phyloP scores from a whole-genome alignment of 2,329 filamentous ascomycete species.

The Rhytidhysteron rufulum region DNA sequence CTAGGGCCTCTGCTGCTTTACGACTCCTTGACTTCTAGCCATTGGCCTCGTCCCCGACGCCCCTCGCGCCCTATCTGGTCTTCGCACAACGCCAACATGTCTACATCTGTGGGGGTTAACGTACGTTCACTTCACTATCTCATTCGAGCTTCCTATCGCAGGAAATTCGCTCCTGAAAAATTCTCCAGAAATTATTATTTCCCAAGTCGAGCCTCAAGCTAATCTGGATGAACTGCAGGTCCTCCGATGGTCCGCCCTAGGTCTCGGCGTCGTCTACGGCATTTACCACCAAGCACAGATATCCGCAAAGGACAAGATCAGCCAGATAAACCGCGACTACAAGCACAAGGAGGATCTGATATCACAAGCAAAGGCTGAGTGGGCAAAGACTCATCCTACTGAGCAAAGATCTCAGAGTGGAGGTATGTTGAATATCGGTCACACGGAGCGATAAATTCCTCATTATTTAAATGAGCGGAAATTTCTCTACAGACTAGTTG shows the following conservation, averaged over 20 bases:
- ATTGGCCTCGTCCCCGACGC: conserved; percentile 13
- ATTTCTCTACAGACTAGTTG: no score
- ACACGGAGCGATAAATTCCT: no score
- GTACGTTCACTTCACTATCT: conserved; percentile 39
- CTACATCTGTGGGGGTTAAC: conserved; percentile 50
- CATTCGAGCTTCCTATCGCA: conserved; percentile 24
- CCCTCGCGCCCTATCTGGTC: conserved; percentile 5
- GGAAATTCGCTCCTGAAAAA: neutral
- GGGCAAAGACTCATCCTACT: conserved; percentile 65
- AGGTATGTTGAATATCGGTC: conserved; percentile 18
- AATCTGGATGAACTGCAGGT: conserved; percentile 58
- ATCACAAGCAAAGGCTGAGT: conserved; percentile 87
- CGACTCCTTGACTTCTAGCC: conserved; percentile 13
- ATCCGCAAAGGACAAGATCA: conserved; percentile 64
- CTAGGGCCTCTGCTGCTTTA: conserved; percentile 11
- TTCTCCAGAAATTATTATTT: no score
- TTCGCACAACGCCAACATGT: conserved; percentile 30
- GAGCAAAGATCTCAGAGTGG: conserved; percentile 28
- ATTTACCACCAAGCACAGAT: conserved; percentile 88
- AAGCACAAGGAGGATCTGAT: conserved; percentile 90
- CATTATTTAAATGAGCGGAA: no score
- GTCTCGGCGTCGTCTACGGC: conserved; percentile 89
- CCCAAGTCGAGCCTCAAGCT: conserved; percentile 14
- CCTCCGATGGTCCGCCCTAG: conserved; percentile 92
- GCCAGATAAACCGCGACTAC: conserved; percentile 76